Evolutionary conservation across 2,329 filamentous ascomycete species (phyloP).

Genomic region (Amylocarpus encephaloides): DNA sequence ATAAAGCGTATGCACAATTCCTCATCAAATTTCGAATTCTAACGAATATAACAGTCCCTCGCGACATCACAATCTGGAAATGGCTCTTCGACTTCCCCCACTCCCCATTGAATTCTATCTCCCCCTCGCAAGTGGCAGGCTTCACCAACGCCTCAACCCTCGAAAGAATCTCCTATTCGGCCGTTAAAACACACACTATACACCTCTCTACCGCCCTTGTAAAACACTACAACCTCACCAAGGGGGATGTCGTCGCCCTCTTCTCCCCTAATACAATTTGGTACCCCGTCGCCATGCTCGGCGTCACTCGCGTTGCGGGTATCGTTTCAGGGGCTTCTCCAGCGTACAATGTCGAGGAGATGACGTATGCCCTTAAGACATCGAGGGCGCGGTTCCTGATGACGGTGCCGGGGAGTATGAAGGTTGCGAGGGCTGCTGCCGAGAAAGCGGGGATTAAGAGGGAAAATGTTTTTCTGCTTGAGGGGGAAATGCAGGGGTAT

Average conservation of each 20-base stretch:
- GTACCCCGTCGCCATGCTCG: slow-evolving; percentile 59
- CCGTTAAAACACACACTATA: slow-evolving; percentile 51
- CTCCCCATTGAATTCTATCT: slow-evolving; percentile 37
- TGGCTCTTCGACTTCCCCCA: slow-evolving; percentile 54
- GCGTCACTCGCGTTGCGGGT: slow-evolving; percentile 45
- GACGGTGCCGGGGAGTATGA: slow-evolving; percentile 47
- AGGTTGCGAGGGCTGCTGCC: slow-evolving; percentile 48
- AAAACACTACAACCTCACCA: slow-evolving; percentile 46
- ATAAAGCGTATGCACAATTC: slow-evolving; percentile 16
- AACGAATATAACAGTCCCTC: not conserved
- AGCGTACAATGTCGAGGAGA: slow-evolving; percentile 62
- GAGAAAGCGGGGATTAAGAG: slow-evolving; percentile 46
- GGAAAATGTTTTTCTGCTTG: slow-evolving; percentile 49
- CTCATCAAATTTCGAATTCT: not conserved
- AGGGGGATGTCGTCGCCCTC: slow-evolving; percentile 51
- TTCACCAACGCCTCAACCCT: slow-evolving; percentile 54
- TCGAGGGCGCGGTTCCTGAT: slow-evolving; percentile 51
- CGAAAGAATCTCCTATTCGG: slow-evolving; percentile 50
- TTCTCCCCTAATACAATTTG: slow-evolving; percentile 61
- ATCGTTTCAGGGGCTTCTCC: slow-evolving; percentile 57
- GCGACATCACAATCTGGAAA: slow-evolving; percentile 50
- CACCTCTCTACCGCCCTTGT: slow-evolving; percentile 55
- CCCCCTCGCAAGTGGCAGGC: slow-evolving; percentile 10
- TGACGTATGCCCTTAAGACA: slow-evolving; percentile 57
- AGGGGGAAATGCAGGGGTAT: slow-evolving; percentile 45